Base-by-base conservation (phyloP, 2,329 filamentous ascomycete species). In the Pyricularia pennisetigena region DNA sequence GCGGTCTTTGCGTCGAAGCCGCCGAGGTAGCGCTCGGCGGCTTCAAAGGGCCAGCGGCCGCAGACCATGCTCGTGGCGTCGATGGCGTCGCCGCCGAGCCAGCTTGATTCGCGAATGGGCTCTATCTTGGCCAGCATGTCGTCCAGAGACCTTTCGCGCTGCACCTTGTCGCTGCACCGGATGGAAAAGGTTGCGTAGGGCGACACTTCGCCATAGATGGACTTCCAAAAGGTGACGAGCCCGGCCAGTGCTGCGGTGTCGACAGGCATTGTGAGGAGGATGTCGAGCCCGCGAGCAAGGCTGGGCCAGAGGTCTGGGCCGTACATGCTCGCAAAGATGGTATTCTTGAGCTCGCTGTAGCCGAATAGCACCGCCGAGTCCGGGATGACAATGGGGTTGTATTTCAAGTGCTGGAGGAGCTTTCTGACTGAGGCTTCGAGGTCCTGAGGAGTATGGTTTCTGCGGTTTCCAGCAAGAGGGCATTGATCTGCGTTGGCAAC, bases 1-100 rank as follows among this genome's bases (percentile, higher is more conserved):
- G 64, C 69, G 2, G 75, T 76, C 64, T 72, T 74, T 64, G 72
- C 72, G 57, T 68, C 24, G 69, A 74, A 72, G 59, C 67, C 68
- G 12, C 71, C 70, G 5, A 67, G 68, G 49, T 73, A 74, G 4
- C 72, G 68, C 68, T 75, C 75, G 61, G 71, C 73, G 2, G 75
- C 73, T 14, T 71, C 68, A 59, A 74, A 70, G 2, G 69, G 72
- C 75, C 75, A 78, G 29, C 70, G 71, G 2, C 72, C 72, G 70
- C 76, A 78, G n/a, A 68, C 49, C 35, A 74, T 69, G 24, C 66
- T 59, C 9, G 72, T 29, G 5, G 14, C 20, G 0, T 71, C 69
- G 59, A 71, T 68, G 2, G 66, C 29, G 59, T 72, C 71, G 12
- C 72, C 74, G n/a, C 71, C 69, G 2, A 71, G 26, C 63, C 69